These are phyloP conservation scores for Penicillium palitans DNA, from an alignment of 2,329 filamentous ascomycete species.

Conservation along the genomic window DNA sequence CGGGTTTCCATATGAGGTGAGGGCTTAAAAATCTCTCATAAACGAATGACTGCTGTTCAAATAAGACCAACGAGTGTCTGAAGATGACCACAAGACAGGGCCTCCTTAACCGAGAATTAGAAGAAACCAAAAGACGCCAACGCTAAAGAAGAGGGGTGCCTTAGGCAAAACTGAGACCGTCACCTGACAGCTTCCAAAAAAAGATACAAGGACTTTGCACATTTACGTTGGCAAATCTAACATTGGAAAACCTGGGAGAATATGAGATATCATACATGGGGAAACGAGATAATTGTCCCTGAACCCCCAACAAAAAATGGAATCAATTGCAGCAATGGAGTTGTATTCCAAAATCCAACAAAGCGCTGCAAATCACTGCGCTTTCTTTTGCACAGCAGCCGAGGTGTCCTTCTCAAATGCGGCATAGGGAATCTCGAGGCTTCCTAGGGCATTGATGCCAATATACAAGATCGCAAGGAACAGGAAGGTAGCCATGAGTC, in stretches of 20 bases:
- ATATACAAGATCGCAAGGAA: conserved; percentile 76
- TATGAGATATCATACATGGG: conserved; percentile 27
- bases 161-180: conserved; percentile 16
- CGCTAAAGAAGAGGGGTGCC: conserved; percentile 20
- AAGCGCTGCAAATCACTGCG: conserved; percentile 51
- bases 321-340: conserved; percentile 12
- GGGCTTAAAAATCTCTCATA: conserved; percentile 1
- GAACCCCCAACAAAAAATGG: conserved; percentile 5
- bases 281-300: conserved; percentile 14
- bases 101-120: conserved; percentile 17
- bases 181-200: conserved; percentile 26
- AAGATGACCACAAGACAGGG: background rate
- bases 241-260: background rate
- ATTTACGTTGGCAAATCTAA: conserved; percentile 4
- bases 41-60: conserved; percentile 20
- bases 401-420: conserved; percentile 97
- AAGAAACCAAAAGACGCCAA: conserved; percentile 20
- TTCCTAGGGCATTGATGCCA: conserved; percentile 72
- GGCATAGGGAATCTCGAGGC: conserved; percentile 85
- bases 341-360: conserved; percentile 4
- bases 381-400: conserved; percentile 80
- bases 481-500: conserved; percentile 67
- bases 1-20: conserved; percentile 1
- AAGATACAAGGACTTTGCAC: conserved; percentile 5
- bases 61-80: conserved; percentile 8